Evolutionary conservation across 805 yeast genomes (phyloP).

Genomic region (Saccharomyces paradoxus): DNA sequence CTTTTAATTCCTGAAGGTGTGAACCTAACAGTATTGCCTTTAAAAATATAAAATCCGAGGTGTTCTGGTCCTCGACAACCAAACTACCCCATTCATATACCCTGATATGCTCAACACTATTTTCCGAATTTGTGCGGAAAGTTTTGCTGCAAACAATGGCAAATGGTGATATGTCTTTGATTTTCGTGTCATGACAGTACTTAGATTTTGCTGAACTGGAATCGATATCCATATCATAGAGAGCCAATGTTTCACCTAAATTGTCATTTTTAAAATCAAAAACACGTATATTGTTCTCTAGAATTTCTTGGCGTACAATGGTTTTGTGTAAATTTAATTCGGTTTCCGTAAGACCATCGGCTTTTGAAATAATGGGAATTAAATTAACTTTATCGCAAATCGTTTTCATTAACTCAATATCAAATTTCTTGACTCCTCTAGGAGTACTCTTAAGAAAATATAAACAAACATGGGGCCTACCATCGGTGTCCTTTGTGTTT

Average conservation of each 20-base stretch:
- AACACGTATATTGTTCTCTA: conserved; percentile 48
- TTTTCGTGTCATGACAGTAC: conserved; percentile 2
- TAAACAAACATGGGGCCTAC: conserved; percentile 67
- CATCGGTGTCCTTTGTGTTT: conserved; percentile 65
- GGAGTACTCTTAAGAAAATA: conserved; percentile 65
- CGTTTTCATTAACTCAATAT: conserved; percentile 59
- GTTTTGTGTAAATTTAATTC: conserved; percentile 52
- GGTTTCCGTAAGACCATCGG: conserved; percentile 64
- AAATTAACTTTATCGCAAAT: conserved; percentile 70
- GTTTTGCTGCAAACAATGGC: conserved; percentile 54
- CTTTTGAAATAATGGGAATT: conserved; percentile 72
- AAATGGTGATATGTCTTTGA: conserved; percentile 51
- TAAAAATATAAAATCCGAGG: conserved; percentile 62
- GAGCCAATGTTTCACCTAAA: conserved; percentile 10
- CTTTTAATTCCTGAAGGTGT: conserved; percentile 76
- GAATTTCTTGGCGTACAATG: conserved; percentile 48
- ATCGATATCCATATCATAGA: conserved; percentile 21
- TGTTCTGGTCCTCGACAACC: conserved; percentile 46
- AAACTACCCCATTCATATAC: conserved; percentile 64
- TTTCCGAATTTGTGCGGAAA: conserved; percentile 13
- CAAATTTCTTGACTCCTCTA: conserved; percentile 39
- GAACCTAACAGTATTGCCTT: conserved; percentile 68
- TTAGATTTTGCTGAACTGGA: background rate
- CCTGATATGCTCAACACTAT: conserved; percentile 40
- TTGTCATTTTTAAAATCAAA: conserved; percentile 67